Percentiles rank a stretch among this genome's conserved stretches.
Evolutionary conservation across 371 early-diverging fungal species (phyloP).

Genomic region (Zancudomyces culisetae): DNA sequence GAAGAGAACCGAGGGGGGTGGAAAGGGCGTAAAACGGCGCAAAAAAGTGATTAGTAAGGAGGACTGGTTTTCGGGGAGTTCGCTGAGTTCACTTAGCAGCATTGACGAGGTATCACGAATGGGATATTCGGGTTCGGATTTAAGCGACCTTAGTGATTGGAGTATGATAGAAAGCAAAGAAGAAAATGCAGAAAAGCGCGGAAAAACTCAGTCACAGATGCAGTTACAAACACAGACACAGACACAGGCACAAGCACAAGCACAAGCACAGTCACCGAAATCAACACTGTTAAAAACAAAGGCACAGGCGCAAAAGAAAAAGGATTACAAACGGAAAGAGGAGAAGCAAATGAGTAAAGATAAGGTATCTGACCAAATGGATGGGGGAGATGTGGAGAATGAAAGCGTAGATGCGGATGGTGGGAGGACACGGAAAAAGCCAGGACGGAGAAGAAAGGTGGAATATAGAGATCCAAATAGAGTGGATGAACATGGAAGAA

Average conservation of each 20-base stretch:
- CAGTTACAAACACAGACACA: not conserved
- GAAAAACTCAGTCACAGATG: not conserved
- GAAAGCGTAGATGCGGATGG: not conserved
- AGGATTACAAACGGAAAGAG: slow-evolving; percentile 1
- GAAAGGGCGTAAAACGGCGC: not conserved
- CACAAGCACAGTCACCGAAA: not conserved
- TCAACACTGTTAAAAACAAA: not conserved
- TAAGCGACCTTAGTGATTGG: slow-evolving; percentile 2
- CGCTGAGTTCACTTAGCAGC: not conserved
- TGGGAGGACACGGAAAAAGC: slow-evolving; percentile 4
- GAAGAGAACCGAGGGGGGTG: slow-evolving; percentile 8
- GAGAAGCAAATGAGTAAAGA: slow-evolving; percentile 1
- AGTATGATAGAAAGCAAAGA: not conserved
- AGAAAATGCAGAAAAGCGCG: not conserved
- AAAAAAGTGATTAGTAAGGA: not conserved
- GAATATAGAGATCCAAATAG: slow-evolving; percentile 14
- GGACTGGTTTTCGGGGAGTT: slow-evolving; percentile 4
- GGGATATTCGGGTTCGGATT: not conserved
- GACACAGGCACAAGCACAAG: not conserved
- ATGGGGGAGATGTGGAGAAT: not conserved
- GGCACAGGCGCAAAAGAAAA: slow-evolving; percentile 9
- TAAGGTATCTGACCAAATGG: slow-evolving; percentile 2
- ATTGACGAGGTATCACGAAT: not conserved
- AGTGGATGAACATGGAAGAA: slow-evolving; percentile 10
- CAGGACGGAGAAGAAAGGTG: slow-evolving; percentile 11